phyloP scores from a whole-genome alignment of 2,329 filamentous ascomycete species.

The Venturia oleaginea region DNA sequence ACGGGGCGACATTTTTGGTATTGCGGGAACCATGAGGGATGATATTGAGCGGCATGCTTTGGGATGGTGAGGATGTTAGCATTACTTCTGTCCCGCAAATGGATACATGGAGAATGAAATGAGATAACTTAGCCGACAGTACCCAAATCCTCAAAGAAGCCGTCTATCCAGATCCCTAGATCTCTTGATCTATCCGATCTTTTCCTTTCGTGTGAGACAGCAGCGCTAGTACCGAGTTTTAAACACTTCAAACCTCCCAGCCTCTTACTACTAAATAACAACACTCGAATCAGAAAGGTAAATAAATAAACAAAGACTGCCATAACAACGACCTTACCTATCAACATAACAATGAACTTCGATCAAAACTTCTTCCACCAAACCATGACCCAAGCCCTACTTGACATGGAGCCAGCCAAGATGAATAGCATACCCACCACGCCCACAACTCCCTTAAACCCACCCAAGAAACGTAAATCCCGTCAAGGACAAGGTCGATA shows the following conservation, averaged over 20 bases:
- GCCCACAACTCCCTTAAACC: background rate
- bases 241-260: background rate
- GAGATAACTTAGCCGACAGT: background rate
- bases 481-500: background rate
- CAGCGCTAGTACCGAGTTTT: background rate
- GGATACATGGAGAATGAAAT: background rate
- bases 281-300: background rate
- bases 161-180: background rate
- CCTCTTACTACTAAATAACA: background rate
- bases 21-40: background rate
- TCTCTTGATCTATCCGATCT: background rate
- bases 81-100: background rate
- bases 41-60: background rate
- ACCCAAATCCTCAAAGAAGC: background rate
- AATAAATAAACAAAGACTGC: background rate
- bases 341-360: background rate
- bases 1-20: background rate
- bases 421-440: background rate
- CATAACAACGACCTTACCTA: background rate
- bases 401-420: background rate
- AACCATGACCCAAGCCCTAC: background rate
- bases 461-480: background rate
- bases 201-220: background rate
- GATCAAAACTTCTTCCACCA: background rate
- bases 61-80: background rate